phyloP scores from a whole-genome alignment of 1,284 basidiomycete species.

The Ganoderma resinaceum region DNA sequence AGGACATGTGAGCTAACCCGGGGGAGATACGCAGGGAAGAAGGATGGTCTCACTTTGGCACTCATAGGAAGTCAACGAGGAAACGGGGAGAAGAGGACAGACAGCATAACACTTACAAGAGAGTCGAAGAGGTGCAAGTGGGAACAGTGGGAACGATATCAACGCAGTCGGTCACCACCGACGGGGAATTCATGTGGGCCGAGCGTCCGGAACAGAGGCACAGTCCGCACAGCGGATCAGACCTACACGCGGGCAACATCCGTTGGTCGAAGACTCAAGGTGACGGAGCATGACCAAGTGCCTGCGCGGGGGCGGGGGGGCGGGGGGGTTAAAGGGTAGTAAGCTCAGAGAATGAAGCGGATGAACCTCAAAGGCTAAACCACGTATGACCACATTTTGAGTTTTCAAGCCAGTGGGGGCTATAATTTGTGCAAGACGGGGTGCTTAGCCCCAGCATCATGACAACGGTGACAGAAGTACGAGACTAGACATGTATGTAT shows the following conservation, averaged over 20 bases:
- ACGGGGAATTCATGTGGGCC: neutral
- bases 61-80: constrained; percentile 9
- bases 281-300: neutral
- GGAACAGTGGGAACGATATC: neutral
- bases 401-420: neutral
- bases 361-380: neutral
- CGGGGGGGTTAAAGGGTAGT: neutral
- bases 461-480: no score
- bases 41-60: constrained; percentile 6
- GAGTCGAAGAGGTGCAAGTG: neutral
- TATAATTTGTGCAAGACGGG: no score
- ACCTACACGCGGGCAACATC: neutral
- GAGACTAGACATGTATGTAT: neutral
- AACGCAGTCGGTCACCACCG: neutral
- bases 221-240: neutral
- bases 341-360: neutral
- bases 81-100: neutral
- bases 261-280: neutral
- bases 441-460: no score
- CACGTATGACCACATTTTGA: neutral
- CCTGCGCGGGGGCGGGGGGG: no score
- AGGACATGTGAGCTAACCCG: neutral
- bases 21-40: neutral
- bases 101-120: neutral
- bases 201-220: neutral